Percentiles rank a stretch among this genome's conserved stretches.
Evolutionary conservation across 78 protist genomes (phyloP).

Genomic region (Protostelium mycophagum): DNA sequence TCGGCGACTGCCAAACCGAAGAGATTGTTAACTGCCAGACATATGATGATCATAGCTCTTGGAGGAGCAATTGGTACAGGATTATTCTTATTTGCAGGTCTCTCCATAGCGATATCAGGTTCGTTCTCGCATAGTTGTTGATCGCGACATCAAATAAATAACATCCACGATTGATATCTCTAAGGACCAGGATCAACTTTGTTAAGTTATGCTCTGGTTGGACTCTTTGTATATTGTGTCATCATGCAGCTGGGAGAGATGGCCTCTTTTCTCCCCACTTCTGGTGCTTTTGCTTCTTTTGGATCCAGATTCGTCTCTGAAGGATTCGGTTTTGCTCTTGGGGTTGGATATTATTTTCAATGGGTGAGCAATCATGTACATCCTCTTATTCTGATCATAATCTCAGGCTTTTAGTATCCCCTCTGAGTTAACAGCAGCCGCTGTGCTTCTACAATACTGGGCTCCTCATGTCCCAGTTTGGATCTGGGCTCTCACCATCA

Average conservation of each 20-base stretch:
- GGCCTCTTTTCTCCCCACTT: background rate
- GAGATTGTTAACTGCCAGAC: background rate
- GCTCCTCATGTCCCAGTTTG: background rate
- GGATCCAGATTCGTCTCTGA: background rate
- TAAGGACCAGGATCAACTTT: background rate
- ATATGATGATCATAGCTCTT: background rate
- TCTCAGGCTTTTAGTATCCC: background rate
- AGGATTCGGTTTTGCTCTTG: background rate
- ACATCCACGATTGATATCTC: background rate
- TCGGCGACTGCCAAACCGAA: no score
- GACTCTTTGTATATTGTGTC: background rate
- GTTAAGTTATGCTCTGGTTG: background rate
- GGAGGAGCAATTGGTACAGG: background rate
- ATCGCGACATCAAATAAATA: background rate
- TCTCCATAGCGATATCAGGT: background rate
- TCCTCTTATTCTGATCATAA: background rate
- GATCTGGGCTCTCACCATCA: background rate
- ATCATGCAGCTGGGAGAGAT: background rate
- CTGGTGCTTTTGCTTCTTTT: background rate
- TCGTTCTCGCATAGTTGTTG: no score
- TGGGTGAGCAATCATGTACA: background rate
- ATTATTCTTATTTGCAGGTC: background rate
- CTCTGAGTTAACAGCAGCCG: background rate
- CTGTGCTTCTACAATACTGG: background rate
- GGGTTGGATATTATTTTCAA: background rate